Base-by-base conservation (phyloP, 805 yeast genomes). In the Phaffomyces thermotolerans region DNA sequence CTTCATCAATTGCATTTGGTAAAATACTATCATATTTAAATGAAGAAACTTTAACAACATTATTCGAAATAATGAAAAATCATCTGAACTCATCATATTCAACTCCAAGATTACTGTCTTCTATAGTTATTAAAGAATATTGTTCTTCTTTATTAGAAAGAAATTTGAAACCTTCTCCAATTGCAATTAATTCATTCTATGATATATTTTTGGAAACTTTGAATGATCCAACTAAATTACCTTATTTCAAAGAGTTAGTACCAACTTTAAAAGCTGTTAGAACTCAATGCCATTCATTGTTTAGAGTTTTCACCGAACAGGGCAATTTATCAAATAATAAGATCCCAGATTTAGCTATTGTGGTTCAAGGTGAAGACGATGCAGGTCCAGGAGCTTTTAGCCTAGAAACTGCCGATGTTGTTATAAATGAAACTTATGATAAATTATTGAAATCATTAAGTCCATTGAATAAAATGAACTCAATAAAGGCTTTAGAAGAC, bases 331-430 rank as follows among this genome's bases (percentile, higher is more conserved):
- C 91, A 1, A 75, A 78, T 12, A 69, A 75, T 18, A 83, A 81
- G 57, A 61, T 88, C 6, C 97, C 97, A 0, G 84, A 80, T 42
- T 62, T 93, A 17, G 93, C 99, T 0, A 81, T 89, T 6, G 79
- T 90, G 9, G 96, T 91, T 4, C 91, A 89, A 62, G 99, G 99
- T 31, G 98, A 93, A 58, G 71, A 79, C 1, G 95, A 86, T 47
- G 95, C 97, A 2, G 97, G 96, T 2, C 88, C 95, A 1, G 89
- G 83, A 54, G 98, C 97, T 0, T 93, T 93, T 64, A 77, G 88
- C 14, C 60, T 93, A 34, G 84, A 75, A 36, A 75, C 77, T 48
- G 97, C 96, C 1, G 84, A 84, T 44, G 75, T 77, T 49, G 73
- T 89, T 15, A 67, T 82, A 29, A 67, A 68, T 34, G 85, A 79